Base-by-base conservation (phyloP, 805 yeast genomes). In the Saccharomycopsis sp. region DNA sequence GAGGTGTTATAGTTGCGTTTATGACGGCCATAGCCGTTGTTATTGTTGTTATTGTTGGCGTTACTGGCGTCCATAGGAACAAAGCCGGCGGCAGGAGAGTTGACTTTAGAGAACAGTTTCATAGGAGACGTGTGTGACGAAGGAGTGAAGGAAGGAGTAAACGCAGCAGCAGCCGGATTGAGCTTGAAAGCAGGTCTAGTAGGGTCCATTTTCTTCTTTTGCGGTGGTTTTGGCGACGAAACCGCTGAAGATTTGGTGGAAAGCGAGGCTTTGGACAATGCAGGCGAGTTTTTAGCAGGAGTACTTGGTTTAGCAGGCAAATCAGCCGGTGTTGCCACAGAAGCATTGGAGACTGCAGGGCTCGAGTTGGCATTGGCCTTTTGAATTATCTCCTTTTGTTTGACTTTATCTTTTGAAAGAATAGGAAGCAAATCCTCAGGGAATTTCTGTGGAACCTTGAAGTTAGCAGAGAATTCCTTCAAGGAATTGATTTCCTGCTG, bases 401-500 rank as follows among this genome's bases (percentile, higher is more conserved):
- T 84, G n/a, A 68, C 67, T 66, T 81, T 82, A 64, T 84, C 87
- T 69, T 87, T 85, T 8, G 92, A 74, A 35, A 86, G 72, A 19
- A 87, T 85, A 5, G 94, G 91, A 61, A 86, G 72, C 61, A 85
- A 74, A 65, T 86, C 91, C 19, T 76, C 71, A 5, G 96, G 93
- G 62, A 75, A 72, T 54, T 74, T 74, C 41, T 81, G 81, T 1
- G 86, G 87, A 34, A 91, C 81, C 70, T 89, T 89, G 71, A 89
- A 88, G 64, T 82, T 87, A 54, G 88, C 89, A 47, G 96, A 82
- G 68, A 92, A 91, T 67, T 87, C 89, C 62, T 82, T 83, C 58
- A 89, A 75, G 9, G 88, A 81, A 62, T 84, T 84, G 62, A 87
- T 79, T 68, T 86, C 90, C 62, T 82, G 80, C 68, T 83, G 82